Base-by-base conservation (phyloP, 257 asterid species). In the Rehmannia glutinosa region DNA sequence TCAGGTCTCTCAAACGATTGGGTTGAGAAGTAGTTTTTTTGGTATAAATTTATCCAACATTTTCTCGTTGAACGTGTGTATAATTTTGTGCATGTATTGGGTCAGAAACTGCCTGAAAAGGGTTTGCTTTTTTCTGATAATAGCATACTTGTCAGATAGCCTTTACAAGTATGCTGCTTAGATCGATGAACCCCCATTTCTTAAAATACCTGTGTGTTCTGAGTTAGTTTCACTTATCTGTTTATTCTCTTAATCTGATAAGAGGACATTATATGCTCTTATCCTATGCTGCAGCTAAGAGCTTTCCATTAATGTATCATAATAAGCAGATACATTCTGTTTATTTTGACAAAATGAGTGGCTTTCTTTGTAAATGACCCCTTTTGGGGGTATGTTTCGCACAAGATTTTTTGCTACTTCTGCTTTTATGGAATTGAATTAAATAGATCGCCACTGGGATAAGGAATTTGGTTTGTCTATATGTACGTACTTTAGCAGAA, bases 181-280 rank as follows among this genome's bases (percentile, higher is more conserved):
- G 43, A 30, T 51, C 9, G 20, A 58, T 43, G 8, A 11, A 17
- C 52, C 16, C 52, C 58, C 21, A 43, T 17, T 16, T 59, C 19
- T 47, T 47, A 32, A n/a, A 24, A 20, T 4, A 17, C 25, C 8
- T 66, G 11, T 71, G 54, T 61, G 23, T 16, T 25, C n/a, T n/a
- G n/a, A n/a, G 54, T 62, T 27, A 41, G 50, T 56, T 39, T 57
- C 50, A 52, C 33, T 28, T 23, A 12, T 56, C 23, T 68, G 47
- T 53, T 57, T 56, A 36, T 33, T 11, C 33, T 38, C 43, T 39
- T 62, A 2, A 28, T 77, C 15, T 36, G 11, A 38, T 61, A 53
- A 16, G 56, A 41, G 70, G 70, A 47, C 13, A 23, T 62, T 20
- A 13, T 52, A 15, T 60, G 72, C 23, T 45, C 73, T 64, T 6